Evolutionary conservation across 257 asterid genomes (phyloP), one percentile per base, ranked within the genome.

Genomic region (Lycium barbarum): DNA sequence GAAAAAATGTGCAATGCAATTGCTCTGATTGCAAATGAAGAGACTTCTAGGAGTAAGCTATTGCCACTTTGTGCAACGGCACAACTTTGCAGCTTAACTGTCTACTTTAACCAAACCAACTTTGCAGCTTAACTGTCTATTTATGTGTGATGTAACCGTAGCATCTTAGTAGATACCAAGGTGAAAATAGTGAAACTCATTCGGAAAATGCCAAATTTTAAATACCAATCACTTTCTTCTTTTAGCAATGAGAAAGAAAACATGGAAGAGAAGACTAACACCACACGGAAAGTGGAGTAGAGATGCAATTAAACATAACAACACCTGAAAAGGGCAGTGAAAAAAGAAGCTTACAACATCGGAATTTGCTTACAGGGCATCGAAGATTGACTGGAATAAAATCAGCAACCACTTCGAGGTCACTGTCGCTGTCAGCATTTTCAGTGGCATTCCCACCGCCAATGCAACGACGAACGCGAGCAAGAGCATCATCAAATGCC

Each of bases 381-480:
- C 98, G 94, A 82, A 94, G 96, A 91, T 86, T 93, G 88, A 94
- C 94, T 76, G 94, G 91, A 65, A 93, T 87, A 83, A 43, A 92
- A 82, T 93, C 97, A 85, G 95, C 93, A 85, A 94, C 93, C 83
- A 94, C 95, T 92, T 94, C 97, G 84, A 94, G 86, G 88, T 94
- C 98, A 81, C 94, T 92, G 91, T 40, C 98, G 84, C 94, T 90
- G 63, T 94, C 97, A 92, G 97, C 95, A 88, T 91, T 93, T 88
- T 93, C 97, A 53, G 91, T 88, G 81, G 91, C 82, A 84, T 90
- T 81, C 70, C 97, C 96, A 84, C 96, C 96, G 88, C 98, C 98
- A 86, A 86, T 38, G 43, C 87, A 84, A 61, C 84, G 86, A 66
- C 84, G 82, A 72, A 86, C 86, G 12, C 98, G 95, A 84, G 92